These are phyloP conservation scores for Trametopsis cervina DNA, from an alignment of 768 basidiomycete genomes.

Conservation along the genomic window DNA sequence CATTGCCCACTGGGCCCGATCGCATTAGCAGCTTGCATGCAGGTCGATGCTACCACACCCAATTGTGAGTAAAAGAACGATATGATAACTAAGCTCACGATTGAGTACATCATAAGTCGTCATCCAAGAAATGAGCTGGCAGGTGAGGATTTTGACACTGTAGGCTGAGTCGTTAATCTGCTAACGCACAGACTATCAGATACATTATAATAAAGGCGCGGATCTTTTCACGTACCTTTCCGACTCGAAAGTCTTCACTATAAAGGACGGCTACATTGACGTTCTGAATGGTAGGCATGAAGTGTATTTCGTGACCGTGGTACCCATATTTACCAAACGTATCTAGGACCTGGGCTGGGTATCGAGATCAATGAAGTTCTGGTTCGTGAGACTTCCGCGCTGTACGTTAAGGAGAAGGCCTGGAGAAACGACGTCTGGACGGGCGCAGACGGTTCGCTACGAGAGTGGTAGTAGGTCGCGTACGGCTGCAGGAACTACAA, in stretches of 20 bases:
- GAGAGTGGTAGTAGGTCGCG: conserved; percentile 50
- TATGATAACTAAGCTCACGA: neutral
- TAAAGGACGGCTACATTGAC: conserved; percentile 44
- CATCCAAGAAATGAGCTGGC: conserved; percentile 63
- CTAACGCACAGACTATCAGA: conserved; percentile 29
- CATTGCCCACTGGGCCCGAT: conserved; percentile 71
- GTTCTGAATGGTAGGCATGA: conserved; percentile 31
- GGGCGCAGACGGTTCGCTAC: conserved; percentile 44
- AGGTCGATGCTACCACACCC: conserved; percentile 49
- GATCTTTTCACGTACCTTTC: conserved; percentile 57
- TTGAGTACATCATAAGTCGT: conserved; percentile 30
- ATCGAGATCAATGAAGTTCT: conserved; percentile 54
- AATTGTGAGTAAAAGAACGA: conserved; percentile 39
- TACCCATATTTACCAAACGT: neutral
- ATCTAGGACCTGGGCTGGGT: conserved; percentile 49
- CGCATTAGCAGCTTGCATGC: conserved; percentile 63
- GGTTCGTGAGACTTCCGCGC: conserved; percentile 33
- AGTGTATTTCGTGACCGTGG: neutral
- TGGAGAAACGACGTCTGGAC: conserved; percentile 55
- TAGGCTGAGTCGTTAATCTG: neutral
- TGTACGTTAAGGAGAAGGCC: conserved; percentile 32
- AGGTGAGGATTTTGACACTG: conserved; percentile 26
- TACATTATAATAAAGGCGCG: conserved; percentile 57
- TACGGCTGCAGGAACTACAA: too few species aligned
- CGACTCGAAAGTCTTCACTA: conserved; percentile 44